Conservation (phyloP, 2,329 filamentous ascomycete genomes). For the Clarireedia monteithiana region DNA sequence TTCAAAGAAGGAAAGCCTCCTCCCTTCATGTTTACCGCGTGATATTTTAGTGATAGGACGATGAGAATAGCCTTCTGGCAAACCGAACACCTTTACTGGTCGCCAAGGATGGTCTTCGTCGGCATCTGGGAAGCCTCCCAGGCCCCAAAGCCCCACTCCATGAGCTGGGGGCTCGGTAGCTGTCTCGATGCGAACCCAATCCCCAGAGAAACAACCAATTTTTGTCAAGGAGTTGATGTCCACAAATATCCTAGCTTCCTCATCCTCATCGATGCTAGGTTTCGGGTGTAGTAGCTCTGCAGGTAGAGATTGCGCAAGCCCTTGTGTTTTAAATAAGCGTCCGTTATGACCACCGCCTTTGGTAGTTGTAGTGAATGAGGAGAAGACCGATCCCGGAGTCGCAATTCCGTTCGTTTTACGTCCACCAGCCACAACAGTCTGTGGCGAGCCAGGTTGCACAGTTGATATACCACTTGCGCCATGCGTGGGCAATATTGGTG, state of each 20-base stretch:
- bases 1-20: conserved; percentile 56
- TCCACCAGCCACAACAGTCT: conserved; percentile 46
- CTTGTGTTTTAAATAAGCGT: conserved; percentile 77
- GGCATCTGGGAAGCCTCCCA: conserved; percentile 57
- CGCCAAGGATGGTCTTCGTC: conserved; percentile 62
- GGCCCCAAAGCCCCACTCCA: conserved; percentile 58
- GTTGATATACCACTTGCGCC: conserved; percentile 74
- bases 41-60: conserved; percentile 54
- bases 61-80: conserved; percentile 67
- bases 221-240: conserved; percentile 79
- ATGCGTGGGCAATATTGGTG: conserved; percentile 69
- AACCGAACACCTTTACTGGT: conserved; percentile 78
- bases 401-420: conserved; percentile 65
- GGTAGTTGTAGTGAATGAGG: conserved; percentile 78
- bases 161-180: conserved; percentile 65
- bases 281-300: conserved; percentile 78
- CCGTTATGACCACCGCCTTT: conserved; percentile 64
- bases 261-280: conserved; percentile 69
- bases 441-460: conserved; percentile 72
- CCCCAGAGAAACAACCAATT: conserved; percentile 93
- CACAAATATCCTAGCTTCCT: conserved; percentile 83
- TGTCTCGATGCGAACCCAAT: conserved; percentile 85
- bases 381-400: conserved; percentile 84
- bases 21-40: conserved; percentile 42
- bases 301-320: conserved; percentile 63